phyloP scores from a whole-genome alignment of 2,329 filamentous ascomycete species.

The Lasiodiplodia sp. region DNA sequence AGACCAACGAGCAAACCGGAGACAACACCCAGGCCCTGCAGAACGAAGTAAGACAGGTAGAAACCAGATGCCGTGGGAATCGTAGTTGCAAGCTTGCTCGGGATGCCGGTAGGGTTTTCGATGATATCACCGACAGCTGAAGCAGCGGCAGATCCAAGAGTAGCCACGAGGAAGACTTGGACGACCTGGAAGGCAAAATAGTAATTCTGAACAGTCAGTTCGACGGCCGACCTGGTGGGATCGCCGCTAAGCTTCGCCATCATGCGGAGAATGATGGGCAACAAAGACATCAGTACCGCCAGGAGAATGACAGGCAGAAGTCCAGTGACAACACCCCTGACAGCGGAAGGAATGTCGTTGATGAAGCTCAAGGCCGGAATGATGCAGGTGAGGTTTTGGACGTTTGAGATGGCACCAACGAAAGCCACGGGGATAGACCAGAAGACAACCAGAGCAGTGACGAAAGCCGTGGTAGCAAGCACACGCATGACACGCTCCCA shows the following conservation, averaged over 20 bases:
- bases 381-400: constrained; percentile 69
- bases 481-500: constrained; percentile 81
- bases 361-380: constrained; percentile 79
- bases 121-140: constrained; percentile 65
- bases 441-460: constrained; percentile 82
- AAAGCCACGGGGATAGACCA: constrained; percentile 80
- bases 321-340: constrained; percentile 84
- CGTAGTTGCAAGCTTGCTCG: constrained; percentile 72
- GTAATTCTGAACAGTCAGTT: constrained; percentile 87
- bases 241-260: constrained; percentile 83
- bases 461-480: constrained; percentile 72
- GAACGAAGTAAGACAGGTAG: constrained; percentile 92
- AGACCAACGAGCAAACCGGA: constrained; percentile 77
- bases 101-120: constrained; percentile 66
- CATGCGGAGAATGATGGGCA: constrained; percentile 71
- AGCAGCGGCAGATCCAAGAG: constrained; percentile 80
- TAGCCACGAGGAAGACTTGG: constrained; percentile 90
- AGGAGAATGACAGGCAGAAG: constrained; percentile 82
- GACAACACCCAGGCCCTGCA: constrained; percentile 85
- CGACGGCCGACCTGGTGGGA: constrained; percentile 79
- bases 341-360: constrained; percentile 69
- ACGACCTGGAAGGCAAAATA: constrained; percentile 93
- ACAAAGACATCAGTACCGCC: constrained; percentile 82
- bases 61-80: constrained; percentile 90
- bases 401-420: constrained; percentile 86